These are phyloP conservation scores for Notholithocarpus densiflorus DNA, from an alignment of 306 rosid genomes.

Conservation along the genomic window DNA sequence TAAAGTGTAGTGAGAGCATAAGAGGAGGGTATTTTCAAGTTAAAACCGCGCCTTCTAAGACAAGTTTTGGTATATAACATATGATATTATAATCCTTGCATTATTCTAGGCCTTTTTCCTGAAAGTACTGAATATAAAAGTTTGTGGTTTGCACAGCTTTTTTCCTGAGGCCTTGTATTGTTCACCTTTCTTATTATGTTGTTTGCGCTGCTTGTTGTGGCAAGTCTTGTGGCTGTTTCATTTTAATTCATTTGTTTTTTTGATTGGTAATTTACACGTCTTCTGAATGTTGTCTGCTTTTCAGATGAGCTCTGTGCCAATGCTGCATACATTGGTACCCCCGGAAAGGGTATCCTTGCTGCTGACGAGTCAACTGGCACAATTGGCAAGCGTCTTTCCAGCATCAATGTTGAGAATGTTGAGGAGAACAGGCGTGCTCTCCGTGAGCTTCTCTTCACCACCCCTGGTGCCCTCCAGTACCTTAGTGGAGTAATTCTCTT, in stretches of 20 bases:
- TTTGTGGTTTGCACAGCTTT: no score
- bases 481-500: conserved; percentile 87
- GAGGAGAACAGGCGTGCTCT: conserved; percentile 71
- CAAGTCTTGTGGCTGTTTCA: background rate
- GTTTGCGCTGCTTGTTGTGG: no score
- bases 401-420: conserved; percentile 73
- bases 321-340: conserved; percentile 86
- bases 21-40: no score
- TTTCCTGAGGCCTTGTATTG: no score
- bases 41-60: no score
- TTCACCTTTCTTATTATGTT: no score
- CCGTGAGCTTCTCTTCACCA: conserved; percentile 86
- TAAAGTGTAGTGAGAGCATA: no score
- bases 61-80: no score
- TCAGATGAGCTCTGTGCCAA: conserved; percentile 86
- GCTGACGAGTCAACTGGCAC: conserved; percentile 98
- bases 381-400: conserved; percentile 80
- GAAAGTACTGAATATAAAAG: no score
- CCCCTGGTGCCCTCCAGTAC: conserved; percentile 66
- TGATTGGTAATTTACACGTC: no score
- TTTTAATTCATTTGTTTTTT: background rate
- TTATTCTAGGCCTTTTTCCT: no score
- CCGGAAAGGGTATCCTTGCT: conserved; percentile 98
- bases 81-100: no score
- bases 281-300: background rate